These are phyloP conservation scores for Arachnopeziza araneosa DNA, from an alignment of 2,329 filamentous ascomycete genomes.

Conservation along the genomic window DNA sequence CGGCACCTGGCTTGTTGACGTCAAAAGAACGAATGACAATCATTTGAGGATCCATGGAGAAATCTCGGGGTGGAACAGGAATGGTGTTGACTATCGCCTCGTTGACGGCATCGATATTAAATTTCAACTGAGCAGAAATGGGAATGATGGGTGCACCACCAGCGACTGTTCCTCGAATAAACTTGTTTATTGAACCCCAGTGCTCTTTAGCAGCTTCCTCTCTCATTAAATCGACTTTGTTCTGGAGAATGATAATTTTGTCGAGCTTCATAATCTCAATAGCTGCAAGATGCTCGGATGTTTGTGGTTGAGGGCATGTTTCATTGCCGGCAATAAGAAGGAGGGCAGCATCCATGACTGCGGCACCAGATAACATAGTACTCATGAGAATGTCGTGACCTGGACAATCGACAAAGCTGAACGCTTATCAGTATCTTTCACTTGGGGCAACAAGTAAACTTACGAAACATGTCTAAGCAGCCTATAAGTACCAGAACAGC, in stretches of 20 bases:
- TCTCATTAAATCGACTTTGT: slow-evolving; percentile 98
- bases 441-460: slow-evolving; percentile 36
- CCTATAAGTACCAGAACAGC: slow-evolving; percentile 81
- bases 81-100: slow-evolving; percentile 95
- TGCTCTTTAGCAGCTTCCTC: slow-evolving; percentile 91
- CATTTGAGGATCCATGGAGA: slow-evolving; percentile 90
- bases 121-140: slow-evolving; percentile 95
- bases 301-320: slow-evolving; percentile 96
- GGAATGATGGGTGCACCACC: slow-evolving; percentile 94
- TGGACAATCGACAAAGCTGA: slow-evolving; percentile 92
- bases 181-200: slow-evolving; percentile 96
- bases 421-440: slow-evolving; percentile 25
- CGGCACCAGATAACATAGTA: slow-evolving; percentile 98
- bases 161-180: slow-evolving; percentile 94
- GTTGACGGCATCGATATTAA: slow-evolving; percentile 98
- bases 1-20: slow-evolving; percentile 98
- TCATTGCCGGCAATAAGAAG: slow-evolving; percentile 97
- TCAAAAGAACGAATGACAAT: slow-evolving; percentile 99
- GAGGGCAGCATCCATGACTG: slow-evolving; percentile 98
- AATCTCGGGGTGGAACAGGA: slow-evolving; percentile 85
- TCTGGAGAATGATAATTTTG: slow-evolving; percentile 99
- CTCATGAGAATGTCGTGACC: slow-evolving; percentile 99
- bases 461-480: slow-evolving; percentile 89
- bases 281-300: slow-evolving; percentile 95
- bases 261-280: slow-evolving; percentile 99